Conservation (phyloP, 2,329 filamentous ascomycete genomes). For the Tolypocladium sp. region DNA sequence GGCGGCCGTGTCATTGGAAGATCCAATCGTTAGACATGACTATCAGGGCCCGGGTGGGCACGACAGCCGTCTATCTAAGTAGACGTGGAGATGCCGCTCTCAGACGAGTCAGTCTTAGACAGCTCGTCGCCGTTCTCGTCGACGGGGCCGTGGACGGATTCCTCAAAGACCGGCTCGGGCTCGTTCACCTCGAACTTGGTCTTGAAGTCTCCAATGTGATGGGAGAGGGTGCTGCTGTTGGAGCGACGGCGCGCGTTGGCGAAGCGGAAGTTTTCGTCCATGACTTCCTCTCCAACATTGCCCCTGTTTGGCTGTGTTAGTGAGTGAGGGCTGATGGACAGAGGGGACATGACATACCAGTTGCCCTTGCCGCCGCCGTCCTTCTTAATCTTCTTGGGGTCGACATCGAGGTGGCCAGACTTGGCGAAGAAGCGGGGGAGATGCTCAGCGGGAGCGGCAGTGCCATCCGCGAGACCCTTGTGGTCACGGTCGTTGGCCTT, state of each 20-base stretch:
- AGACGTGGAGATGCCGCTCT: constrained; percentile 49
- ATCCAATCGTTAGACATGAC: constrained; percentile 7
- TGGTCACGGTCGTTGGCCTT: constrained; percentile 94
- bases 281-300: constrained; percentile 69
- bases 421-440: constrained; percentile 93
- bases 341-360: constrained; percentile 54
- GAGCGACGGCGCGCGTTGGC: constrained; percentile 82
- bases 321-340: background rate
- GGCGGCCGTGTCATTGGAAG: background rate
- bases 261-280: constrained; percentile 77
- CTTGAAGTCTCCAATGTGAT: constrained; percentile 70
- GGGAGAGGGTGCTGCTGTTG: constrained; percentile 73
- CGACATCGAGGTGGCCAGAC: constrained; percentile 66
- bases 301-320: constrained; percentile 50
- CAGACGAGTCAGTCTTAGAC: constrained; percentile 49
- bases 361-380: constrained; percentile 87
- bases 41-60: constrained; percentile 8
- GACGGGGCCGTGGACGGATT: constrained; percentile 63
- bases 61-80: constrained; percentile 33
- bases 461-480: constrained; percentile 67
- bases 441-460: constrained; percentile 58
- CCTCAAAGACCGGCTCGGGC: constrained; percentile 84
- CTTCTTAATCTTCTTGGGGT: constrained; percentile 96
- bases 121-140: constrained; percentile 45
- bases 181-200: constrained; percentile 95